Percentiles rank a stretch among this genome's conserved stretches.
These are phyloP conservation scores for Musa balbisiana DNA, from an alignment of 202 grass and related monocot species.

Conservation along the genomic window DNA sequence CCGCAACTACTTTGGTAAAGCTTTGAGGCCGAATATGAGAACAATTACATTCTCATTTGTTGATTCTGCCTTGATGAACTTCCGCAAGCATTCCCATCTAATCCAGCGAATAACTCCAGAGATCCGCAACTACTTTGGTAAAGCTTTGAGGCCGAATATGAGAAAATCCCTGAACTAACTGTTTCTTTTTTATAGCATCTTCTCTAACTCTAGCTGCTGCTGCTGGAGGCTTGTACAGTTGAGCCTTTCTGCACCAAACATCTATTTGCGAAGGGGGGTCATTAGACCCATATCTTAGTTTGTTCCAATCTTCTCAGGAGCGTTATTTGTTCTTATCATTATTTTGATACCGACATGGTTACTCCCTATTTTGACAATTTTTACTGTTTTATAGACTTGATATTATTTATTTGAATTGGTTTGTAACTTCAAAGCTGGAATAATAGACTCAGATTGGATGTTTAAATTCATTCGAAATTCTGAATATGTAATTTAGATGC, in stretches of 20 bases:
- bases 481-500: too few relatives aligned
- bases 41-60: too few relatives aligned
- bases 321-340: too few relatives aligned
- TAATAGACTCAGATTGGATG: too few relatives aligned
- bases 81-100: conserved; percentile 54
- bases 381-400: too few relatives aligned
- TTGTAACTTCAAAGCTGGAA: too few relatives aligned
- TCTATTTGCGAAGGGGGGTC: neutral
- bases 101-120: conserved; percentile 79
- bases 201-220: conserved; percentile 43
- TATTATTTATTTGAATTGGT: too few relatives aligned
- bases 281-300: too few relatives aligned
- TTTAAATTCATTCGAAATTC: too few relatives aligned
- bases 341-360: too few relatives aligned
- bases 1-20: conserved; percentile 67
- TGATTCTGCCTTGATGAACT: neutral
- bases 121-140: conserved; percentile 69
- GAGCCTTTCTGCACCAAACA: neutral
- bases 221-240: conserved; percentile 44
- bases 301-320: too few relatives aligned
- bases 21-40: conserved; percentile 49
- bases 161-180: conserved; percentile 26
- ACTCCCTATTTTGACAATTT: too few relatives aligned
- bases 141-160: conserved; percentile 57
- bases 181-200: conserved; percentile 33